phyloP scores from a whole-genome alignment of 768 basidiomycete species.

The Postia placenta region DNA sequence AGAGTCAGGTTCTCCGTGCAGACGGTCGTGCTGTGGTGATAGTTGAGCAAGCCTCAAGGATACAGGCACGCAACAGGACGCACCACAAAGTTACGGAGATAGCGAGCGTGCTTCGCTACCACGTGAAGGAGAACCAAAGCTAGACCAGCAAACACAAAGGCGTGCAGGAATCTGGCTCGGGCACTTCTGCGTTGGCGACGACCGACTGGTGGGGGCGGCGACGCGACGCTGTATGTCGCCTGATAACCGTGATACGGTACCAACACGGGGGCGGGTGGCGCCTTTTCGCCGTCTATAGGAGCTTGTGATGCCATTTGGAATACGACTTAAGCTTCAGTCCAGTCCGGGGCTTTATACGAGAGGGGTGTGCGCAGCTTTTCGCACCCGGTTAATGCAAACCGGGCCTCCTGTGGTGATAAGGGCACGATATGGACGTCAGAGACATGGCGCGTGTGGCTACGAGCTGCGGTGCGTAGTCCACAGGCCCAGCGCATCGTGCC shows the following conservation, averaged over 20 bases:
- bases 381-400: neutral
- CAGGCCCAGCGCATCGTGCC: too few species aligned
- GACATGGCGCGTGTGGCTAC: too few species aligned
- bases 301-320: neutral
- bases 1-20: neutral
- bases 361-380: neutral
- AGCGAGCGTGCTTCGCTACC: neutral
- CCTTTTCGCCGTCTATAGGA: neutral
- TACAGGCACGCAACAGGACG: neutral
- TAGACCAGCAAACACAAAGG: neutral
- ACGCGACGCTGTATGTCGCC: neutral
- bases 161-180: neutral
- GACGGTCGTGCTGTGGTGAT: neutral
- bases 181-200: neutral
- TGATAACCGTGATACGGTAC: neutral
- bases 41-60: neutral
- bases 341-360: neutral
- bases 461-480: too few species aligned
- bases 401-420: too few species aligned
- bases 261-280: neutral
- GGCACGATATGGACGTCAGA: too few species aligned
- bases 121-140: neutral
- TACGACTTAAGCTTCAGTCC: too few species aligned
- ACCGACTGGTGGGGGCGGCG: neutral
- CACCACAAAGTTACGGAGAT: neutral